Base-by-base conservation (phyloP, 352 stramenopile species). In the Pythium vanterpoolii region DNA sequence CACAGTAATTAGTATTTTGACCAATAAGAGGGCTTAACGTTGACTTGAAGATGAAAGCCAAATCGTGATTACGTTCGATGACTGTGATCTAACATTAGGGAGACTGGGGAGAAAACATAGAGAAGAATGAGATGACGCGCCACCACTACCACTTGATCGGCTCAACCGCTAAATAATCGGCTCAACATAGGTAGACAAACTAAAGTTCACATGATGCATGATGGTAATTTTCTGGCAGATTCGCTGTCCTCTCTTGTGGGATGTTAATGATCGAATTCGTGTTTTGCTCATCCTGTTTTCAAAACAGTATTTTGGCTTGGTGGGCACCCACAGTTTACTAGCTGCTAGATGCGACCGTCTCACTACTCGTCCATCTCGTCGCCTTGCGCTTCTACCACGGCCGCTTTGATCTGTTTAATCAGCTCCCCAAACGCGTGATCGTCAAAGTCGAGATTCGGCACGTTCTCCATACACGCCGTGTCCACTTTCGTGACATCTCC, bases 391-490 rank as follows among this genome's bases (percentile, higher is more conserved):
- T 18, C 34, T 18, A 42, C 34, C 5, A 54, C 4, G 14, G 23
- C 4, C 3, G 8, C 16, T 18, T 18, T 23, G 19, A 46, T 23
- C 16, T 61, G 18, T 1, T 24, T 2, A n/a, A 66, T 4, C 4
- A 66, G 13, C 11, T 45, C 11, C 34, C 47, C 6, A 30, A 61
- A 59, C 6, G 27, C 26, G 19, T n/a, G 4, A 30, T 61, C 51
- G 26, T 53, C 19, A 10, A 54, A 47, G 30, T 71, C 7, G 23
- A 83, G 34, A 3, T 53, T 30, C 0, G 58, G 66, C 4, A 76
- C 38, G 3, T 65, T 10, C 3, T 13, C 38, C 44, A 79, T 61
- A 23, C 74, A 83, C 2, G 50, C 66, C 23, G 70, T 77, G 56
- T 78, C 47, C 6, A 79, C 59, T 2, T 30, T 43, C 1, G 59